Conservation (phyloP, 2,329 filamentous ascomycete genomes). For the Rhinocladiella mackenziei region DNA sequence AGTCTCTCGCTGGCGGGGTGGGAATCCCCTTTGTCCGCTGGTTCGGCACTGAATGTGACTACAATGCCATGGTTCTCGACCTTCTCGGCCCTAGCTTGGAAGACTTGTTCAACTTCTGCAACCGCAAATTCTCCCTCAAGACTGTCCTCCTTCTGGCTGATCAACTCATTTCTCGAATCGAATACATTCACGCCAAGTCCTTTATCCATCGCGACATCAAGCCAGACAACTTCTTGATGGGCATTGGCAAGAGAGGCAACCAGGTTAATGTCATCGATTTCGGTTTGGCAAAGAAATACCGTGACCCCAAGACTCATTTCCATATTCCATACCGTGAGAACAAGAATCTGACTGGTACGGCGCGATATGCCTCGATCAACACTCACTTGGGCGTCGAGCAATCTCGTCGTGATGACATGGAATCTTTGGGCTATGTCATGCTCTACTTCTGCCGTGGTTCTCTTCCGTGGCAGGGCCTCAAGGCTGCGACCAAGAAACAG, state of each 20-base stretch:
- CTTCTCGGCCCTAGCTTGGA: conserved; percentile 92
- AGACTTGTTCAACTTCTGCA: conserved; percentile 99
- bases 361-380: conserved; percentile 98
- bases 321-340: conserved; percentile 99
- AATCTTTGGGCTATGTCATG: conserved; percentile 98
- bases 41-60: conserved; percentile 99
- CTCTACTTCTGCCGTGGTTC: conserved; percentile 99
- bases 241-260: conserved; percentile 97
- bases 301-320: conserved; percentile 99
- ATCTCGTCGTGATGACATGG: conserved; percentile 98
- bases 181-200: conserved; percentile 99
- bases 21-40: conserved; percentile 98
- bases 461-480: conserved; percentile 96
- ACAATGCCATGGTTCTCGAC: conserved; percentile 99
- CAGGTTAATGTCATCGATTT: conserved; percentile 99
- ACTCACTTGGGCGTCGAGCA: conserved; percentile 98
- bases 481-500: conserved; percentile 99
- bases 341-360: conserved; percentile 99
- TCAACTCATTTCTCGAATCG: conserved; percentile 97
- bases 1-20: conserved; percentile 86
- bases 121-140: conserved; percentile 99
- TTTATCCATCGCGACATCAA: conserved; percentile 99
- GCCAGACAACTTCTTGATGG: conserved; percentile 99
- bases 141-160: conserved; percentile 94
- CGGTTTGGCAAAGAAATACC: conserved; percentile 98